Evolutionary conservation across 148 eudicot species (phyloP), one percentile per base, ranked within the genome.

Genomic region (Chenopodium quinoa): DNA sequence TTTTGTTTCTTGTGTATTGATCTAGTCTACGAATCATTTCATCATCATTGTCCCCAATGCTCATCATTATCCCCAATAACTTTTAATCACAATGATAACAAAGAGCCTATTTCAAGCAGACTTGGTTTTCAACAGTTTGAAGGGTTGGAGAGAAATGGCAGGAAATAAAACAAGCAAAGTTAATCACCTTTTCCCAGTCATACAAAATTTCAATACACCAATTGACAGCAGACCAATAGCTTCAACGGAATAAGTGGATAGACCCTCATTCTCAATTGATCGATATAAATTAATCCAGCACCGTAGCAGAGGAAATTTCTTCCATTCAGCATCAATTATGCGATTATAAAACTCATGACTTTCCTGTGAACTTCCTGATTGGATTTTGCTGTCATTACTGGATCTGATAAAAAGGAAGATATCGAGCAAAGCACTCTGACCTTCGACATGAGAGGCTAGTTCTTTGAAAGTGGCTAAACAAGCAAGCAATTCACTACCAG

Each of bases 401-500:
- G 89, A 83, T 78, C 86, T 86, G 78, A 88, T 78, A 76, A 75
- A 82, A 77, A 62, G 31, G 67, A 82, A 80, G 62, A 90, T 80
- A 20, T 92, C 89, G 17, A 88, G 87, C 85, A 97, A 84, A 78
- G 90, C 95, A 83, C 64, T 84, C 82, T 77, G 91, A 67, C 94
- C 93, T 91, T 91, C 95, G 82, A 80, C 65, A 64, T 82, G 88
- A 71, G 88, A 92, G 75, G 82, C 88, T 76, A 94, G 76, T 80
- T 86, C 91, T 79, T 88, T 93, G 70, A 97, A 90, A 64, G 91
- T 87, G 50, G 85, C 78, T 78, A 94, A 82, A 86, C 99, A 94
- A 58, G 94, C 89, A 83, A 90, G 81, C 85, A 97, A 87, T 84
- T 92, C 98, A 82, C 78, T 88, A 75, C 97, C 95, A 87, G 91